Conservation (phyloP, 1,284 basidiomycete species). For the Marasmius fiardii region DNA sequence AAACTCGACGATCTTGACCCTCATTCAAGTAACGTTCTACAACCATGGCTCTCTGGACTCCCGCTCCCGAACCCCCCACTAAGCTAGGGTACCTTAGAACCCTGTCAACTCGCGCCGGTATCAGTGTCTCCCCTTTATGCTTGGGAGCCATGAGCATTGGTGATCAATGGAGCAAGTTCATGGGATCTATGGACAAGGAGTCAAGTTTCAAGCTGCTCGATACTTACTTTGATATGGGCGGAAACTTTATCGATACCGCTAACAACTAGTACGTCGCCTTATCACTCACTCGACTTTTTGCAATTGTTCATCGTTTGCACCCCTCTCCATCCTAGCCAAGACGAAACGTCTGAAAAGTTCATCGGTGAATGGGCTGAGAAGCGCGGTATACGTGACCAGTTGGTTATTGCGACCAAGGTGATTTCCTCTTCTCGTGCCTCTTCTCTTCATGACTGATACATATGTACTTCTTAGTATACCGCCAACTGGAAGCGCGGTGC, state of each 20-base stretch:
- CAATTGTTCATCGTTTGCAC: background rate
- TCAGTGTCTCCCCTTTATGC: slow-evolving; percentile 29
- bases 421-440: background rate
- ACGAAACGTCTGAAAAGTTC: slow-evolving; percentile 47
- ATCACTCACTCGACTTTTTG: background rate
- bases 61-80: background rate
- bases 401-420: slow-evolving; percentile 54
- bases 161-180: slow-evolving; percentile 23
- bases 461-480: slow-evolving; percentile 24
- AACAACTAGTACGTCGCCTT: slow-evolving; percentile 38
- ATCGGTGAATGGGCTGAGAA: slow-evolving; percentile 56
- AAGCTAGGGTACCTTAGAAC: background rate
- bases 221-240: slow-evolving; percentile 41
- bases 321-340: slow-evolving; percentile 31
- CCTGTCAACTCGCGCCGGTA: background rate
- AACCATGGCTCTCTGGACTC: background rate
- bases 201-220: slow-evolving; percentile 46
- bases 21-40: too few species aligned
- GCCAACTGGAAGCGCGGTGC: slow-evolving; percentile 24
- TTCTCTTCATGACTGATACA: background rate
- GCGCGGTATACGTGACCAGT: slow-evolving; percentile 48
- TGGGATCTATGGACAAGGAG: slow-evolving; percentile 40
- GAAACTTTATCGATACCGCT: slow-evolving; percentile 55
- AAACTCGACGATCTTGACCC: too few species aligned
- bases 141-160: slow-evolving; percentile 55